Evolutionary conservation across 2,329 filamentous ascomycete species (phyloP), one percentile per base, ranked within the genome.

Genomic region (Sporothrix pseudoabietina): DNA sequence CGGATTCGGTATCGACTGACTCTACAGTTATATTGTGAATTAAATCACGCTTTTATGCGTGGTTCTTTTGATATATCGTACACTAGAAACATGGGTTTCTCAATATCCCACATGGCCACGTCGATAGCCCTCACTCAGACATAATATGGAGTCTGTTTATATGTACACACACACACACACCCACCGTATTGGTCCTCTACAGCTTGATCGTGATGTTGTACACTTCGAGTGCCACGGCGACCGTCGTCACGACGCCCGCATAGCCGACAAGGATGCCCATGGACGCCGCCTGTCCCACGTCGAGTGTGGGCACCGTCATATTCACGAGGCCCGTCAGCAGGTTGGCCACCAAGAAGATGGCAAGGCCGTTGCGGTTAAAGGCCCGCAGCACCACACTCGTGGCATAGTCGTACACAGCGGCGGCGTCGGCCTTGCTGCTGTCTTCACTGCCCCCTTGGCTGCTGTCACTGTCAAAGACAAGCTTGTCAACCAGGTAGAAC

Each of bases 241-340:
- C 80, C 0, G 82, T 87, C 0, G 92, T 91, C 61, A 98, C 75
- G 0, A 86, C 82, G 1, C 84, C 87, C 69, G 91, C 90, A 81
- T 98, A 98, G 5, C 81, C 88, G 30, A 93, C 81, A 76, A 99
- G 81, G 47, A 98, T 89, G 0, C 81, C 90, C 89, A 97, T 93
- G 0, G 94, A 89, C 72, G 84, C 81, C 3, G 87, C 78, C 9
- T 88, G 87, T 4, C 85, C 86, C 76, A 92, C 89, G 79, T 95
- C 87, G 76, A 98, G 82, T 2, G 96, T 99, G 54, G 91, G 90
- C 72, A 98, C 82, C 4, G 90, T 92, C 86, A 99, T 85, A 80
- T 99, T 99, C 71, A 98, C 91, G 19, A 94, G 79, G 0, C 96
- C 96, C 0, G 96, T 99, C 75, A 97, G 82, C 65, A 99, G 82